Evolutionary conservation across 1,139 yeast species (phyloP).

Genomic region (Pichia sp.): DNA sequence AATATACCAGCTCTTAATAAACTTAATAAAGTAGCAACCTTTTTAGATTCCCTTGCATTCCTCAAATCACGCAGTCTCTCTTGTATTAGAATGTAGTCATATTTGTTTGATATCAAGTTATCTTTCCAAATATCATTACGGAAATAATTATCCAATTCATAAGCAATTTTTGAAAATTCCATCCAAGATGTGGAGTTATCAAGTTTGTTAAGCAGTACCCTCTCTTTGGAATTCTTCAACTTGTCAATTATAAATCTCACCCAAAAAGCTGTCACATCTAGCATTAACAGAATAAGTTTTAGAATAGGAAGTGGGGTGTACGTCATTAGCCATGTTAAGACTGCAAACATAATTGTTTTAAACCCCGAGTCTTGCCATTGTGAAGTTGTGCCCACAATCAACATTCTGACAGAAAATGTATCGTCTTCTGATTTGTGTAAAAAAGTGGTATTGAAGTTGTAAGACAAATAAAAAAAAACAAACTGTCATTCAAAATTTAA

Average conservation of each 20-base stretch:
- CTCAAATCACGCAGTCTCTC: constrained; percentile 60
- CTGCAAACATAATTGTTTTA: constrained; percentile 8
- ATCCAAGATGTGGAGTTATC: constrained; percentile 43
- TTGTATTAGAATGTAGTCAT: constrained; percentile 76
- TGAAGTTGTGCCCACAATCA: constrained; percentile 4
- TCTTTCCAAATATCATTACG: constrained; percentile 80
- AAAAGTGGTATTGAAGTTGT: too few relatives aligned
- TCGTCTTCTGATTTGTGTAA: too few relatives aligned
- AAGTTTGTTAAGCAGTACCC: constrained; percentile 35
- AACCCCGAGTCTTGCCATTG: constrained; percentile 6
- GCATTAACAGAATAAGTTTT: constrained; percentile 10
- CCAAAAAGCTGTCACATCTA: constrained; percentile 18
- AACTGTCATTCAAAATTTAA: too few relatives aligned
- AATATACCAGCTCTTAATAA: constrained; percentile 75
- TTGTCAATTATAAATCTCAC: constrained; percentile 25
- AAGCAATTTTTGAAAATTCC: constrained; percentile 57
- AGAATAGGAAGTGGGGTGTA: constrained; percentile 17
- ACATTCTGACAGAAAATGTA: constrained; percentile 4
- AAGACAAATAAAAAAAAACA: neutral
- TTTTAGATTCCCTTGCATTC: constrained; percentile 56
- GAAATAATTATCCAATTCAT: constrained; percentile 55
- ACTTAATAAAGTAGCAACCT: constrained; percentile 55
- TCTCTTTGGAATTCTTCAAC: constrained; percentile 26
- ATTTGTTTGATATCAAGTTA: constrained; percentile 72
- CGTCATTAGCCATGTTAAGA: constrained; percentile 11